Base-by-base conservation (phyloP, 768 basidiomycete genomes). In the Auriscalpium orientale region DNA sequence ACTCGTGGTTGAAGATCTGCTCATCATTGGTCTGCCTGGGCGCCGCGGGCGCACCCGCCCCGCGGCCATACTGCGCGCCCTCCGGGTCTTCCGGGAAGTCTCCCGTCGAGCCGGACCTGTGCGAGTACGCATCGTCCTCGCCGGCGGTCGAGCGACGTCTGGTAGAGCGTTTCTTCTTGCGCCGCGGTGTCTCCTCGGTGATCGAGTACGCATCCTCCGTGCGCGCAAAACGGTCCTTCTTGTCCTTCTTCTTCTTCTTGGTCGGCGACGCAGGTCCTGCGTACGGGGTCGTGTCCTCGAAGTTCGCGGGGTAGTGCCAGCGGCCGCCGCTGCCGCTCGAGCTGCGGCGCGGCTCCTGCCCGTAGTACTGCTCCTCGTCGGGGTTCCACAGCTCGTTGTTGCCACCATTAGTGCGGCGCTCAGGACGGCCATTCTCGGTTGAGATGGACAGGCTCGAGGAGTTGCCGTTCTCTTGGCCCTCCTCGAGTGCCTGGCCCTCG, bases 261-360 rank as follows among this genome's bases (percentile, higher is more conserved):
- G 70, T 73, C 54, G 74, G 65, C 49, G 72, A 66, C 18, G 72
- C 78, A 20, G 70, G 65, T 20, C 64, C 49, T 7, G 73, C 58
- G 28, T 28, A 28, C 4, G 28, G 28, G 28, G 28, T 28, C 28
- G 28, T 28, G 60, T 90, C 89, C 49, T 84, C 83, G 64, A 92
- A 90, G 67, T 91, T 90, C 60, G 90, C 85, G 13, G 88, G 89
- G 70, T 93, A 93, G 60, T 79, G 88, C 91, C 91, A 93, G 55
- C 89, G 77, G 16, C 83, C 79, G 47, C 64, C 61, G 28, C 76
- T 76, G 2, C 76, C 73, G 4, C 68, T 66, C 8, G 59, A 56
- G 33, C 69, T 69, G 37, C 66, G 65, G 38, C 70, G 65, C 53
- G 74, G 3, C 40, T 43, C 15, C 40, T 43, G 61, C 53, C 77